phyloP scores from a whole-genome alignment of 1,284 basidiomycete genomes.

The Leccinum griseonigrum region DNA sequence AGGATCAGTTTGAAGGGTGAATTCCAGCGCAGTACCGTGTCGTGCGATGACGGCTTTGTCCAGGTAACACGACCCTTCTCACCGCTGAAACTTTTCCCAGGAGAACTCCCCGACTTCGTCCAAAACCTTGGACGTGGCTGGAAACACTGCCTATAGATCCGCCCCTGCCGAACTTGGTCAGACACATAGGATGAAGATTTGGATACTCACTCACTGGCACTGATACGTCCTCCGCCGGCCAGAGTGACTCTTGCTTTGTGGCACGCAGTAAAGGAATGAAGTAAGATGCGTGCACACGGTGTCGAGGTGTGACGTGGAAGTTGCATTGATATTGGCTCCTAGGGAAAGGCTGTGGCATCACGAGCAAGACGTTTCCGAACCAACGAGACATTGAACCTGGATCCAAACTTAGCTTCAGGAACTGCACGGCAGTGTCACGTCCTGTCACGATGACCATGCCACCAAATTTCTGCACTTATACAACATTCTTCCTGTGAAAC shows the following conservation, averaged over 20 bases:
- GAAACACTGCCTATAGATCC: no score
- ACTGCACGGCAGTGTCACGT: no score
- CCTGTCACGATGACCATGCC: no score
- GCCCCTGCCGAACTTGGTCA: neutral
- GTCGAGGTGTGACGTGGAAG: neutral
- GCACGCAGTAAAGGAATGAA: no score
- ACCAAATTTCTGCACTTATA: no score
- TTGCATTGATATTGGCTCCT: neutral
- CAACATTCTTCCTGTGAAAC: no score
- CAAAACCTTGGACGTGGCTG: no score
- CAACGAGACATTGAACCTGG: neutral
- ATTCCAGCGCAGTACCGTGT: neutral
- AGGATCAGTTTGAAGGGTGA: neutral
- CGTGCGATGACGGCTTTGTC: neutral
- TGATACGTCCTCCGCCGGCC: neutral
- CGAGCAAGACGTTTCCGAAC: neutral
- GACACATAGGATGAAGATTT: neutral
- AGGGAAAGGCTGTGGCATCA: neutral
- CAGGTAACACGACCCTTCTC: neutral
- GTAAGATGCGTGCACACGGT: neutral
- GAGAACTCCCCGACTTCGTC: neutral
- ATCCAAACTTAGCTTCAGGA: no score
- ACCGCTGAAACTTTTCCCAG: neutral
- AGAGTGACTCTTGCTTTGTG: neutral
- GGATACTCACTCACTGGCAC: neutral